These are phyloP conservation scores for Gnaphalium uliginosum DNA, from an alignment of 129 eudicot genomes.

Conservation along the genomic window DNA sequence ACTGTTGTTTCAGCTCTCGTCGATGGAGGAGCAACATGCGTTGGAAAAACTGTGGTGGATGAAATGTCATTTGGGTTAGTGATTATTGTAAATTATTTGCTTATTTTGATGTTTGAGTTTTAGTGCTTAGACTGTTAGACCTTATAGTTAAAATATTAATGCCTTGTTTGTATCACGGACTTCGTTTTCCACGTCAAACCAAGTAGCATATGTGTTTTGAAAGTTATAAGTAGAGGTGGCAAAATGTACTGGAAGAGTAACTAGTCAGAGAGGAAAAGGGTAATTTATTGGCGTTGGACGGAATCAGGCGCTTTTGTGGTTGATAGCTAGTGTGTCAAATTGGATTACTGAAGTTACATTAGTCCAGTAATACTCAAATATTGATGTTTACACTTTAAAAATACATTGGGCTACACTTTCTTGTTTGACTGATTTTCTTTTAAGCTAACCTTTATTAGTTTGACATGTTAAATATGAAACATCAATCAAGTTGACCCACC, in stretches of 20 bases:
- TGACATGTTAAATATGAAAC: not conserved
- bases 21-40: constrained; percentile 95
- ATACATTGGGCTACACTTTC: not conserved
- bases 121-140: not conserved
- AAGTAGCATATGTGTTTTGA: not conserved
- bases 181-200: not conserved
- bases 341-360: not conserved
- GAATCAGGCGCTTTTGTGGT: not conserved
- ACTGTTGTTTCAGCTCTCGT: constrained; percentile 74
- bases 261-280: not conserved
- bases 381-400: constrained; percentile 1
- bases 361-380: not conserved
- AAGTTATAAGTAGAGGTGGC: not conserved
- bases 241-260: not conserved
- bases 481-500: not conserved
- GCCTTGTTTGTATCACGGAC: not conserved
- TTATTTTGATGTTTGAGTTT: not conserved
- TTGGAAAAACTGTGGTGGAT: constrained; percentile 82
- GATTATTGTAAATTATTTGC: not conserved
- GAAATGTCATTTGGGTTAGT: constrained; percentile 88
- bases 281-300: not conserved
- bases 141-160: not conserved
- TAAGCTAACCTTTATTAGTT: not conserved
- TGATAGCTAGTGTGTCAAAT: not conserved
- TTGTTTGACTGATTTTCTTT: not conserved